Evolutionary conservation across 1,284 basidiomycete genomes (phyloP).

Genomic region (Waitea zeae): DNA sequence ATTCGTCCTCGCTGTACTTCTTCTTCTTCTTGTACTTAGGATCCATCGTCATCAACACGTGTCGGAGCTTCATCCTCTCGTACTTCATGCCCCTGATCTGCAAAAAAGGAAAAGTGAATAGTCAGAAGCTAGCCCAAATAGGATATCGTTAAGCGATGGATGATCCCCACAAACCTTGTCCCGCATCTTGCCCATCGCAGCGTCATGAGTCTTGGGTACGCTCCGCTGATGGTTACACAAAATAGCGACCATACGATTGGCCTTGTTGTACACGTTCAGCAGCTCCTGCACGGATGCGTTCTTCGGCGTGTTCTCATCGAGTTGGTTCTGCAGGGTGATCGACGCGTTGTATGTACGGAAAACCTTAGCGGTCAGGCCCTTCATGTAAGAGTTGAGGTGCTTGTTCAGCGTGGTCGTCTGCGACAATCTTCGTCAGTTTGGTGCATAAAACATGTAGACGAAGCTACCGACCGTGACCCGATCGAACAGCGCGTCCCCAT

Average conservation of each 20-base stretch:
- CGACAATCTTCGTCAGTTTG: background rate
- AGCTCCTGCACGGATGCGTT: conserved; percentile 78
- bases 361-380: conserved; percentile 91
- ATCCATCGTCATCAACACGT: conserved; percentile 61
- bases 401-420: conserved; percentile 81
- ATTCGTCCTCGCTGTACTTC: conserved; percentile 68
- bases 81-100: conserved; percentile 75
- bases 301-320: conserved; percentile 60
- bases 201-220: conserved; percentile 80
- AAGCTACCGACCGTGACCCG: conserved; percentile 65
- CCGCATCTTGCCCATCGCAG: conserved; percentile 82
- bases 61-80: conserved; percentile 83
- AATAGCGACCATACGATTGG: conserved; percentile 89
- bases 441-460: conserved; percentile 11
- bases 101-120: conserved; percentile 3
- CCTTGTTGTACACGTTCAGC: conserved; percentile 87
- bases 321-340: conserved; percentile 79
- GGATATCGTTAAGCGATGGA: background rate
- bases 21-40: conserved; percentile 71
- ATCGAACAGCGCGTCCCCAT: conserved; percentile 87
- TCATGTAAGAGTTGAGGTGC: conserved; percentile 84
- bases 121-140: conserved; percentile 5
- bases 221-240: conserved; percentile 96
- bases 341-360: conserved; percentile 99
- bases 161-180: conserved; percentile 63